Percentiles rank a stretch among this genome's conserved stretches.
phyloP scores from a whole-genome alignment of 2,329 filamentous ascomycete species.

The Leptographium galeiforme region DNA sequence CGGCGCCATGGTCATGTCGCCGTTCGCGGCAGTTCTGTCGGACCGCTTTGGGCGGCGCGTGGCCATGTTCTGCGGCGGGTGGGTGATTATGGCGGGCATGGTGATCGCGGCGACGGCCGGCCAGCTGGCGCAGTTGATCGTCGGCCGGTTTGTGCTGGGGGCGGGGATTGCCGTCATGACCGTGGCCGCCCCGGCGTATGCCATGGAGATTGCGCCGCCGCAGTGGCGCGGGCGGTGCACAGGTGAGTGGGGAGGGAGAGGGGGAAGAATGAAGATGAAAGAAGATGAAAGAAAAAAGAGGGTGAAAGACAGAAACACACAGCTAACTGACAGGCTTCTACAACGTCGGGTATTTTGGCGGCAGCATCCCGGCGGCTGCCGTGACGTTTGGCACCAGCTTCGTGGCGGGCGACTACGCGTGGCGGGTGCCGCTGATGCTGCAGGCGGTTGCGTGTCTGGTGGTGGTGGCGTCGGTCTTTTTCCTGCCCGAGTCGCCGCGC shows the following conservation, averaged over 20 bases:
- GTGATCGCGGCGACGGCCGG: conserved; percentile 26
- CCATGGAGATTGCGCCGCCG: conserved; percentile 32
- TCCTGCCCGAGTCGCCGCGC: conserved; percentile 57
- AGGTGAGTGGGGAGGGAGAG: conserved; percentile 4
- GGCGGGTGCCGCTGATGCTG: conserved; percentile 35
- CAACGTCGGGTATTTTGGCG: conserved; percentile 40
- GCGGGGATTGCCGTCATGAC: conserved; percentile 33
- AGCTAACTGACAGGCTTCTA: conserved; percentile 22
- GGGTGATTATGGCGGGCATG: conserved; percentile 30
- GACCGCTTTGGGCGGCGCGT: conserved; percentile 29
- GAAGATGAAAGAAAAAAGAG: not conserved
- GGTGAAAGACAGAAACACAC: not conserved
- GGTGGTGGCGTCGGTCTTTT: conserved; percentile 32
- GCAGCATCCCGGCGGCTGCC: conserved; percentile 34
- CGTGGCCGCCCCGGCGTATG: conserved; percentile 33
- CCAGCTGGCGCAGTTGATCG: conserved; percentile 26
- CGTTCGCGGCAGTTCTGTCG: conserved; percentile 29
- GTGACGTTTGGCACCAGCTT: conserved; percentile 33
- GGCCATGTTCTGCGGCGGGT: conserved; percentile 30
- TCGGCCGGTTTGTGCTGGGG: conserved; percentile 33
- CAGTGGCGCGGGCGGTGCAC: conserved; percentile 36
- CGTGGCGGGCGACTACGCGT: conserved; percentile 31
- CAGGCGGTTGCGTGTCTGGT: conserved; percentile 30
- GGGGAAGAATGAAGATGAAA: no score
- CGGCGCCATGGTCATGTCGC: conserved; percentile 26